Conservation (phyloP, 2,329 filamentous ascomycete genomes). For the Hysterium pulicare region DNA sequence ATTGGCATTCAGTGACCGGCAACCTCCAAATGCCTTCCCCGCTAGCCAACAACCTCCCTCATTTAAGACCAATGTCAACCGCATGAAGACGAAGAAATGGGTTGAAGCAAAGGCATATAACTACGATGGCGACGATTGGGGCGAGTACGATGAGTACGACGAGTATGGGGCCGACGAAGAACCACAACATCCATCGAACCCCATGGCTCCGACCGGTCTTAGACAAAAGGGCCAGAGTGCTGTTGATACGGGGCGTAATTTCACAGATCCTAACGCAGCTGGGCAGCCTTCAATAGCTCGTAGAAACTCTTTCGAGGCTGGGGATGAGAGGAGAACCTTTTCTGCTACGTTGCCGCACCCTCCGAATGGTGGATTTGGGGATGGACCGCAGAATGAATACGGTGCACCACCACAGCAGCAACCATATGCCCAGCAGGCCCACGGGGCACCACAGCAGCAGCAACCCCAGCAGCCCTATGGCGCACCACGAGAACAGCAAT, state of each 20-base stretch:
- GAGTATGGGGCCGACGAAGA: slow-evolving; percentile 52
- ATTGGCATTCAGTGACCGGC: slow-evolving; percentile 24
- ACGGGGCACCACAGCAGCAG: background rate
- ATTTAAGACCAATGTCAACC: slow-evolving; percentile 83
- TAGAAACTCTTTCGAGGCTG: slow-evolving; percentile 53
- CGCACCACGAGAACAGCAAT: too few species aligned
- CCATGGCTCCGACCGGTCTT: slow-evolving; percentile 40
- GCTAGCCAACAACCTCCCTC: slow-evolving; percentile 49
- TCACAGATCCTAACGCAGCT: slow-evolving; percentile 40
- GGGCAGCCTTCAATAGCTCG: slow-evolving; percentile 26
- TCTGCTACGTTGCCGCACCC: slow-evolving; percentile 30
- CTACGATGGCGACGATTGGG: slow-evolving; percentile 95
- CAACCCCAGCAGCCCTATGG: slow-evolving; percentile 12
- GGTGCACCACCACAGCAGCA: too few species aligned
- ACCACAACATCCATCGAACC: slow-evolving; percentile 39
- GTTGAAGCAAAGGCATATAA: slow-evolving; percentile 80
- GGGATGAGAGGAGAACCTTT: slow-evolving; percentile 53
- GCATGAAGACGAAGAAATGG: slow-evolving; percentile 92
- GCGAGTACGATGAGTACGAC: slow-evolving; percentile 59
- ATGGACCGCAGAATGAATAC: too few species aligned
- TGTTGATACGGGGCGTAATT: slow-evolving; percentile 31
- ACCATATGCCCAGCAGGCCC: background rate
- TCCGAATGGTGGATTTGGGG: background rate
- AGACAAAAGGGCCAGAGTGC: slow-evolving; percentile 40
- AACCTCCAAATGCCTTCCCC: slow-evolving; percentile 17